Evolutionary conservation across 768 basidiomycete species (phyloP), one percentile per base, ranked within the genome.

Genomic region (Tylopilus rubrobrunneus): DNA sequence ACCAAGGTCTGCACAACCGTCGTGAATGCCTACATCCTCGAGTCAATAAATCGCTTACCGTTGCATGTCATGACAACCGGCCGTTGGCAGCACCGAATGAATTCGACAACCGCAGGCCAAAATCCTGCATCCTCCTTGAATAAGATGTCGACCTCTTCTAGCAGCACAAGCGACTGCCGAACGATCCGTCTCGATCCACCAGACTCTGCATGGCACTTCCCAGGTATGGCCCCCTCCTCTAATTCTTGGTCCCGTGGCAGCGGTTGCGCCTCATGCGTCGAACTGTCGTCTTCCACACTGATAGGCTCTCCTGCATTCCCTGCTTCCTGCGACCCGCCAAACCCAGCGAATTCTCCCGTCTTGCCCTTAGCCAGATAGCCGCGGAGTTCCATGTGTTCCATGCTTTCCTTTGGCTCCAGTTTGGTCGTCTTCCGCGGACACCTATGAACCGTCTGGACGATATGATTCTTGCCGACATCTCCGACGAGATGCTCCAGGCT

Each of bases 31-130:
- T 29, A 45, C 40, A 42, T 42, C 60, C 60, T 48, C 39, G 5
- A 62, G 27, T 28, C 36, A 56, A 57, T 52, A 53, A 55, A 40
- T 44, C 33, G 21, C 64, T 68, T 64, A 94, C 96, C 94, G 62
- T 95, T 97, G 71, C 97, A 98, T 50, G 96, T 98, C 73, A 93
- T 81, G 48, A 99, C 80, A 40, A 99, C 87, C 7, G 97, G 96
- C 52, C 97, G 76, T 60, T 82, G 84, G 60, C 92, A 92, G 17
- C 88, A 80, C 56, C 80, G 83, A 65, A 98, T 93, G 55, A 99
- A 79, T 52, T 82, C 79, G 9, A 87, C 76, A 27, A 98, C 81
- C 2, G 87, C 81, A 15, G 86, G 78, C 92, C 92, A 96, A 69
- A 94, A 98, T 58, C 84, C 86, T 31, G 69, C 66, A 72, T 95